phyloP scores from a whole-genome alignment of 345 rosid species.

The Eucalyptus camaldulensis region DNA sequence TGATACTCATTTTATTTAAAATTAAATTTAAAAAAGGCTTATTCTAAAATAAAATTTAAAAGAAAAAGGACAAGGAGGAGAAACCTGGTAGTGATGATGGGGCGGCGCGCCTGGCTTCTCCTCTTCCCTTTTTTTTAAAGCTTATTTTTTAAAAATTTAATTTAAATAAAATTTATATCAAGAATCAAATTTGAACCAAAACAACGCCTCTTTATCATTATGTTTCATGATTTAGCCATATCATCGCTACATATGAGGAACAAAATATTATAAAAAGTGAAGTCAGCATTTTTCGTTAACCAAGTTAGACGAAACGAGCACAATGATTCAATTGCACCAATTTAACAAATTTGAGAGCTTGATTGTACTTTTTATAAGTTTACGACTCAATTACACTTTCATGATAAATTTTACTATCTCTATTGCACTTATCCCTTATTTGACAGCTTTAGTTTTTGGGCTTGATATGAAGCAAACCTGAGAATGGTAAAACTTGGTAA shows the following conservation, averaged over 20 bases:
- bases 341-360: rapidly evolving
- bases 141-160: too few species aligned
- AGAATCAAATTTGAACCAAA: too few species aligned
- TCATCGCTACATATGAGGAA: rapidly evolving
- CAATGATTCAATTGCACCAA: rapidly evolving
- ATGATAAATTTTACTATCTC: rapidly evolving
- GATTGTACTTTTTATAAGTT: too few species aligned
- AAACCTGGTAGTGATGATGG: rapidly evolving
- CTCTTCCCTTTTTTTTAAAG: too few species aligned
- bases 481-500: not conserved
- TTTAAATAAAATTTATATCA: too few species aligned
- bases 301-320: rapidly evolving
- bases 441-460: not conserved
- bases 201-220: rapidly evolving
- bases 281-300: rapidly evolving
- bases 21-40: too few species aligned
- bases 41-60: too few species aligned
- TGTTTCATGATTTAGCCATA: too few species aligned
- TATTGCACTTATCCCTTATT: rapidly evolving
- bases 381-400: rapidly evolving
- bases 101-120: too few species aligned
- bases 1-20: too few species aligned
- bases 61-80: too few species aligned
- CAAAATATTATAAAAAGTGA: too few species aligned
- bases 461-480: not conserved